Evolutionary conservation across 1,139 yeast species (phyloP).

Genomic region (Yamadazyma siamensis): DNA sequence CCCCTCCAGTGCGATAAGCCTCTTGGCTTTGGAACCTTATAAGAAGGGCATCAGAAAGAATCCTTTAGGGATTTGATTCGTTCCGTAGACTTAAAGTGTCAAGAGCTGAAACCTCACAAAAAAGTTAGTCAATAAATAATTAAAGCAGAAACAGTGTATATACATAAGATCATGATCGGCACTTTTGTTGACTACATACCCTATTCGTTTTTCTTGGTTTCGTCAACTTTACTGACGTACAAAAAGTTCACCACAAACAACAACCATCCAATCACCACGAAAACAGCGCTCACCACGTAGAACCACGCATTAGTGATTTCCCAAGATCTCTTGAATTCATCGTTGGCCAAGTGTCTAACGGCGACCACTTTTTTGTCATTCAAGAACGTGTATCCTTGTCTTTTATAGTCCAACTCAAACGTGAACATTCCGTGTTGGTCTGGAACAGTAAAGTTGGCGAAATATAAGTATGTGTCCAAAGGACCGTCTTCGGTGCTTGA

Average conservation of each 20-base stretch:
- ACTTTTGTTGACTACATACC: too few species aligned
- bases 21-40: slow-evolving; percentile 1
- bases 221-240: slow-evolving; percentile 36
- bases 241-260: slow-evolving; percentile 67
- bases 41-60: too few species aligned
- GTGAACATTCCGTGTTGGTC: slow-evolving; percentile 98
- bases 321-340: slow-evolving; percentile 93
- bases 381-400: slow-evolving; percentile 73
- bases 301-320: slow-evolving; percentile 93
- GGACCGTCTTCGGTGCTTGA: slow-evolving; percentile 33
- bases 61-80: too few species aligned
- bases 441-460: slow-evolving; percentile 63
- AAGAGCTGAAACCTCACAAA: too few species aligned
- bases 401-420: slow-evolving; percentile 72
- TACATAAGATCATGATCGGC: too few species aligned
- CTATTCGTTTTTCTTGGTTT: slow-evolving; percentile 29
- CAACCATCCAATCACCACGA: slow-evolving; percentile 76
- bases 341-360: slow-evolving; percentile 91
- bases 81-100: too few species aligned
- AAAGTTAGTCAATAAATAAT: too few species aligned
- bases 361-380: slow-evolving; percentile 70
- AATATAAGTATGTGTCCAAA: slow-evolving; percentile 36
- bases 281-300: slow-evolving; percentile 66
- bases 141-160: too few species aligned
- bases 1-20: slow-evolving; percentile 6